Percentiles rank a stretch among this genome's conserved stretches.
phyloP scores from a whole-genome alignment of 176 grass and related monocot genomes.

The Triticum aestivum region DNA sequence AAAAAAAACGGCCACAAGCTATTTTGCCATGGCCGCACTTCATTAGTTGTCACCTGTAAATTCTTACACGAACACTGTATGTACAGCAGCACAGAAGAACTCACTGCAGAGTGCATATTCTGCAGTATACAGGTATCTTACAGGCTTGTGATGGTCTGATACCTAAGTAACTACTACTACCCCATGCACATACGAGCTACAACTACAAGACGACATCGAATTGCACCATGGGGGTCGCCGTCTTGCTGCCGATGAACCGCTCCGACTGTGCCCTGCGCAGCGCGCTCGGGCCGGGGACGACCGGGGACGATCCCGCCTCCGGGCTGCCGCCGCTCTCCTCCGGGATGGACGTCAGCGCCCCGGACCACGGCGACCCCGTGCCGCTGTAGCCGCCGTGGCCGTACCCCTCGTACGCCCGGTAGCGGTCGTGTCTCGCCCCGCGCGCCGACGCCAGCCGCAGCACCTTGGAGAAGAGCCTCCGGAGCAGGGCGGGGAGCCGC shows the following conservation, averaged over 20 bases:
- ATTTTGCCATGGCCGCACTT: neutral
- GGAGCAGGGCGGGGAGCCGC: conserved; percentile 15
- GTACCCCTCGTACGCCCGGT: neutral
- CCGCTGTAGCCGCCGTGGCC: neutral
- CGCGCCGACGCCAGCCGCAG: neutral
- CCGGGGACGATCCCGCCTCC: neutral
- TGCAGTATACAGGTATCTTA: neutral
- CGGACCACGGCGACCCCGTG: conserved; percentile 42
- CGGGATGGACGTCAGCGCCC: conserved; percentile 45
- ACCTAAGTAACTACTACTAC: neutral
- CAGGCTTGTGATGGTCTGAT: neutral
- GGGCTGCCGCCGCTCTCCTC: conserved; percentile 37
- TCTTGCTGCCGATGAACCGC: conserved; percentile 41
- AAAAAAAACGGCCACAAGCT: neutral
- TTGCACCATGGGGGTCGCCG: conserved; percentile 26
- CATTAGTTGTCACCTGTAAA: neutral
- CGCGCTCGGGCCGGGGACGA: neutral
- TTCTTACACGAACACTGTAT: neutral
- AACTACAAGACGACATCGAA: conserved; percentile 46
- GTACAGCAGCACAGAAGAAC: neutral
- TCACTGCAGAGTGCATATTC: neutral
- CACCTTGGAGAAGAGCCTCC: conserved; percentile 41
- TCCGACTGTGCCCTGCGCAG: conserved; percentile 38
- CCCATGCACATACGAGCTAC: neutral
- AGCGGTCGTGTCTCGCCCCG: neutral